Evolutionary conservation across 1,284 basidiomycete species (phyloP), one percentile per base, ranked within the genome.

Genomic region (Cutaneotrichosporon daszewskae): DNA sequence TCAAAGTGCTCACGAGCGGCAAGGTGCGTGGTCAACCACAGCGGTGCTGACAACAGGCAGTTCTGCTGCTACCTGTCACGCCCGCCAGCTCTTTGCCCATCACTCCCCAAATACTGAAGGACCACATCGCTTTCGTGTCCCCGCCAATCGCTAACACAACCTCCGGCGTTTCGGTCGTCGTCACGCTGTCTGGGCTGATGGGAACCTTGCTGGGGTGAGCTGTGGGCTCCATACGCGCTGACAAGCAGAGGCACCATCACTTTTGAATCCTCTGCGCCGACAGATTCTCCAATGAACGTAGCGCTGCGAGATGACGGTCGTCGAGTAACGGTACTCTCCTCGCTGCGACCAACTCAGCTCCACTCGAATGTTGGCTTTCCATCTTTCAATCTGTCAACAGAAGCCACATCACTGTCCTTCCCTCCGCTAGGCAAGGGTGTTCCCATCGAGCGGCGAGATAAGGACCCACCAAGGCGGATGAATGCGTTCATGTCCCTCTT

Each of bases 161-260:
- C 1, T 19, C 52, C 10, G 65, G 71, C 36, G 74, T 71, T 45
- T 16, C 32, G 17, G 75, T 79, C 26, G 68, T 87, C 12, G 76
- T 89, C 6, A 88, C 87, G 0, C 72, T 89, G 22, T 89, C 87
- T 2, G 89, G 88, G 10, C 70, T 92, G 17, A 75, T 88, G 29
- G 87, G 86, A 10, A 76, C 72, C 10, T 64, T 89, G 17, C 69
- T 60, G 34, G 62, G 54, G 63, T 69, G 32, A 22, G 23, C 23
- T 7, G 14, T 19, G n/a, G 16, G n/a, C n/a, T 20, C 20, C 14
- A 27, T 18, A 11, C 27, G 23, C 4, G 17, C 27, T 33, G 26
- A 36, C 20, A 3, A 13, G 11, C 42, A 43, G 47, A 14, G 31
- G 42, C 19, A 36, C 29, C 3, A 37, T 66, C 16, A 48, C 55